A percentile compares a stretch with the other conserved stretches of the same genome.
These are phyloP conservation scores for Pseudogymnoascus sp. DNA, from an alignment of 2,329 filamentous ascomycete genomes.

Conservation along the genomic window DNA sequence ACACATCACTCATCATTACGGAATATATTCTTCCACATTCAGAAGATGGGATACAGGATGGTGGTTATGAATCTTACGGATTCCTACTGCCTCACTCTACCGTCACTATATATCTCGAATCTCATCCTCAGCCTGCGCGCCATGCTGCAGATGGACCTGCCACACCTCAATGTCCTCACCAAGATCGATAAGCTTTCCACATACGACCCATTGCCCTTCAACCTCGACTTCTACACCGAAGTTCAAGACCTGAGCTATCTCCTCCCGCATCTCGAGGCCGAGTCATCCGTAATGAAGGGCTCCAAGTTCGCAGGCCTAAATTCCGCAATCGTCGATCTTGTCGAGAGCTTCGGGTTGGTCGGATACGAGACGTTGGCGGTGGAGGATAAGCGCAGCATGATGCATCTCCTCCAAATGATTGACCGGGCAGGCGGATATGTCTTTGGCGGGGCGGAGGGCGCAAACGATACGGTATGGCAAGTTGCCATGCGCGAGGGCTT, in stretches of 20 bases:
- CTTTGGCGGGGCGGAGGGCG: conserved; percentile 82
- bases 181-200: conserved; percentile 92
- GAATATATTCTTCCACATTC: conserved; percentile 82
- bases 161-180: conserved; percentile 89
- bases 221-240: conserved; percentile 94
- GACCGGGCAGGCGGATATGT: conserved; percentile 90
- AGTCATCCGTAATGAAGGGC: conserved; percentile 60
- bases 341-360: conserved; percentile 84
- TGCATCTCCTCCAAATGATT: conserved; percentile 78
- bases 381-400: conserved; percentile 96
- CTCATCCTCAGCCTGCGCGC: conserved; percentile 85
- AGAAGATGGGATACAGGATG: conserved; percentile 89
- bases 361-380: conserved; percentile 90
- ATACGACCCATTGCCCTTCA: conserved; percentile 84
- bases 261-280: conserved; percentile 68
- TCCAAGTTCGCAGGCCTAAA: conserved; percentile 80
- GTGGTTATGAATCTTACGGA: conserved; percentile 91
- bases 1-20: conserved; percentile 88
- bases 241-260: conserved; percentile 87
- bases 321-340: conserved; percentile 73
- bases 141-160: conserved; percentile 97
- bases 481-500: conserved; percentile 78
- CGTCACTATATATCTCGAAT: conserved; percentile 90
- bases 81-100: conserved; percentile 85
- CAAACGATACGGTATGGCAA: conserved; percentile 96